phyloP scores from a whole-genome alignment of 1,139 yeast genomes.

The Pichia cactophila region DNA sequence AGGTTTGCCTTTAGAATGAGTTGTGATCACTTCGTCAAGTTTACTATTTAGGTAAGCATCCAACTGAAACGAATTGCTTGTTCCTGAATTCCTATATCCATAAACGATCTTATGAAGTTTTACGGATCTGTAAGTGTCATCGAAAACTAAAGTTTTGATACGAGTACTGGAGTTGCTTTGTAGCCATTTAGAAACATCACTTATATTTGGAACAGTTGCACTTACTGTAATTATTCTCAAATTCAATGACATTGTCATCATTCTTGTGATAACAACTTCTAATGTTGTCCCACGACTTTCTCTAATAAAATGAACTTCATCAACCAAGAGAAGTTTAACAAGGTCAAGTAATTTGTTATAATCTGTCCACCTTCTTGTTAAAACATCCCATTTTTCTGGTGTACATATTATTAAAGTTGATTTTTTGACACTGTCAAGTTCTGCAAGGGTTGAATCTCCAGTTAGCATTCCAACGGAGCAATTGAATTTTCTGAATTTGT shows the following conservation, averaged over 20 bases:
- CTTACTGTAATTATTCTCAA: constrained; percentile 46
- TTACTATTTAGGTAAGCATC: constrained; percentile 37
- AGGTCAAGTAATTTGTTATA: constrained; percentile 33
- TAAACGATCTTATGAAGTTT: constrained; percentile 34
- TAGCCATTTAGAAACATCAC: constrained; percentile 44
- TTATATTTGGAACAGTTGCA: constrained; percentile 47
- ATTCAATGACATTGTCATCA: constrained; percentile 34
- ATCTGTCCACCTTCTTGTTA: constrained; percentile 42
- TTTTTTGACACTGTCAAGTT: constrained; percentile 35
- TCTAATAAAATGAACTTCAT: constrained; percentile 44
- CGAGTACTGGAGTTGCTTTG: constrained; percentile 12
- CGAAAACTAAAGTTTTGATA: constrained; percentile 35
- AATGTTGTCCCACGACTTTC: constrained; percentile 44
- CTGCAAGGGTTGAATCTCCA: constrained; percentile 38
- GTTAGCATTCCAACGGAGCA: constrained; percentile 41
- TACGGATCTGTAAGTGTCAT: constrained; percentile 42
- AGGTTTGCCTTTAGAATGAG: constrained; percentile 36
- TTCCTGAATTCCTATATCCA: constrained; percentile 31
- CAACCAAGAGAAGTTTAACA: constrained; percentile 38
- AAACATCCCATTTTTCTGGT: constrained; percentile 52
- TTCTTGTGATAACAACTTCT: constrained; percentile 46
- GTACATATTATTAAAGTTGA: constrained; percentile 45
- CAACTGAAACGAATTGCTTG: constrained; percentile 38
- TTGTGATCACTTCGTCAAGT: constrained; percentile 31
- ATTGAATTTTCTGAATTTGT: constrained; percentile 31